Conservation (phyloP, 345 rosid genomes). For the Citrus australasica region DNA sequence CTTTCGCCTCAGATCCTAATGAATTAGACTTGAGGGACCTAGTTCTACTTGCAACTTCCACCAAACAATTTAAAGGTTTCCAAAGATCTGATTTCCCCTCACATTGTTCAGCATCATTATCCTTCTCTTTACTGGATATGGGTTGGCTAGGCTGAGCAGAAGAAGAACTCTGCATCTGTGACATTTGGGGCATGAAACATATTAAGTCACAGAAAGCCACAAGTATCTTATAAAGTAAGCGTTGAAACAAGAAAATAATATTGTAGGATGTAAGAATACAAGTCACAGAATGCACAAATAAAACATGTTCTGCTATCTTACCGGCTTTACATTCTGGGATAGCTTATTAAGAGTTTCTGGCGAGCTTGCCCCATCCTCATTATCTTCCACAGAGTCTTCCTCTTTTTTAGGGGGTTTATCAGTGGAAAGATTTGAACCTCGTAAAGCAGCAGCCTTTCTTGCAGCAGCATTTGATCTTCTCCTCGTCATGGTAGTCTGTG, state of each 20-base stretch:
- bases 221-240: background rate
- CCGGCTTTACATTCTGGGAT: constrained; percentile 65
- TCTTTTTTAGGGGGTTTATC: constrained; percentile 53
- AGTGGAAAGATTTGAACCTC: constrained; percentile 39
- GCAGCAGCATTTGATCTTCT: constrained; percentile 61
- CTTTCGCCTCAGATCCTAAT: constrained; percentile 47
- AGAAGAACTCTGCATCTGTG: constrained; percentile 48
- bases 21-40: constrained; percentile 61
- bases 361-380: constrained; percentile 60
- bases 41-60: constrained; percentile 91
- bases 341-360: constrained; percentile 55
- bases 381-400: constrained; percentile 52
- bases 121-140: constrained; percentile 28
- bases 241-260: background rate
- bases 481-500: constrained; percentile 62
- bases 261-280: background rate
- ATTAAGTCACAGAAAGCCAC: constrained; percentile 6
- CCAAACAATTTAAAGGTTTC: constrained; percentile 91
- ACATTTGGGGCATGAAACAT: constrained; percentile 8
- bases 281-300: background rate
- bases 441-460: constrained; percentile 50
- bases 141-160: constrained; percentile 49
- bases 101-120: constrained; percentile 45
- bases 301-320: constrained; percentile 32
- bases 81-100: constrained; percentile 73